A percentile compares a stretch with the other conserved stretches of the same genome.
phyloP scores from a whole-genome alignment of 2,329 filamentous ascomycete genomes.

The Lachnellula cervina region DNA sequence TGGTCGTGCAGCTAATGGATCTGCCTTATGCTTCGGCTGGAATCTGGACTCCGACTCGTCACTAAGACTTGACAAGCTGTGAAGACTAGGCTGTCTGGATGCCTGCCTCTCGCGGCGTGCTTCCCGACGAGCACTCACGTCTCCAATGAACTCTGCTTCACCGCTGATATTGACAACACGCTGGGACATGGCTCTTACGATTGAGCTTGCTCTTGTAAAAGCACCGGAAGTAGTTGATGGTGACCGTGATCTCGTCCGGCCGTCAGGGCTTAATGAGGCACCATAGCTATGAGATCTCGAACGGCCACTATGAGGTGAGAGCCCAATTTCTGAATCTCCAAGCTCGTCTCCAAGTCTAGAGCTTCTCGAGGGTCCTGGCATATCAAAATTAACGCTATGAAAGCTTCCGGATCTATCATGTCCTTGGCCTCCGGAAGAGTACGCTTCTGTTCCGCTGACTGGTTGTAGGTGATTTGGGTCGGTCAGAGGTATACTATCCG shows the following conservation, averaged over 20 bases:
- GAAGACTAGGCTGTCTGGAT: conserved; percentile 7
- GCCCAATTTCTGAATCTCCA: conserved; percentile 53
- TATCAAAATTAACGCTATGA: conserved; percentile 49
- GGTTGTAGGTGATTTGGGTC: conserved; percentile 51
- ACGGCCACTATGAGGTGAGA: conserved; percentile 33
- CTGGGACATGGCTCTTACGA: conserved; percentile 85
- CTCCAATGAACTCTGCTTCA: conserved; percentile 70
- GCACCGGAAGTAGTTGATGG: conserved; percentile 61
- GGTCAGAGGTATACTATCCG: conserved; percentile 56
- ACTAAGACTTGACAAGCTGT: conserved; percentile 18
- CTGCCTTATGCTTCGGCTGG: conserved; percentile 23
- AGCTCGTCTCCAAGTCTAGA: conserved; percentile 57
- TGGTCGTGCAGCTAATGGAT: conserved; percentile 32
- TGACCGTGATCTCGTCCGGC: conserved; percentile 45
- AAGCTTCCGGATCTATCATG: conserved; percentile 45
- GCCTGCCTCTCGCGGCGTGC: conserved; percentile 2
- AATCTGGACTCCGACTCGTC: conserved; percentile 22
- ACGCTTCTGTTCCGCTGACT: conserved; percentile 42
- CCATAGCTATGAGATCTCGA: conserved; percentile 54
- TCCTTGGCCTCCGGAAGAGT: conserved; percentile 36
- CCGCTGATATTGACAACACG: conserved; percentile 97
- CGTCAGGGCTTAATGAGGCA: conserved; percentile 48
- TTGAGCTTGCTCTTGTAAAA: conserved; percentile 65
- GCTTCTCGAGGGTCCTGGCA: conserved; percentile 32
- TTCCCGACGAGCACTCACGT: conserved; percentile 48